These are phyloP conservation scores for Coniochaeta prunicola DNA, from an alignment of 2,329 filamentous ascomycete genomes.

Conservation along the genomic window DNA sequence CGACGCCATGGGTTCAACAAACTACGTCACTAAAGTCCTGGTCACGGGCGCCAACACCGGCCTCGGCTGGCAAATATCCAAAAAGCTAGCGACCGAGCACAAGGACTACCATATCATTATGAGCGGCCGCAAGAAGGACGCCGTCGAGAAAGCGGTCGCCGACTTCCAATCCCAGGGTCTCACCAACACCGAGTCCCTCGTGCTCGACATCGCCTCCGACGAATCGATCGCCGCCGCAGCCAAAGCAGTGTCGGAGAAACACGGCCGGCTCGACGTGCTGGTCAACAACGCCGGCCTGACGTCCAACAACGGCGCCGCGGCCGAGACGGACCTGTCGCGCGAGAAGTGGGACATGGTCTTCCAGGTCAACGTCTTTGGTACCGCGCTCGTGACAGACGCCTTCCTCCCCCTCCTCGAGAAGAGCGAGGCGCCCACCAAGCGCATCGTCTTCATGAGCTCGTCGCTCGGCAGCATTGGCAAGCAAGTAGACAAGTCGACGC, in stretches of 20 bases:
- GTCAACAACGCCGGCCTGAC: slow-evolving; percentile 27
- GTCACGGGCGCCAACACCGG: slow-evolving; percentile 34
- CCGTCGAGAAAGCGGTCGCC: slow-evolving; percentile 25
- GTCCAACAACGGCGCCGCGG: slow-evolving; percentile 13
- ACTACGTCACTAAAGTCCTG: slow-evolving; percentile 20
- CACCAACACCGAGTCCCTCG: slow-evolving; percentile 31
- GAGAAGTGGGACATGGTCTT: slow-evolving; percentile 29
- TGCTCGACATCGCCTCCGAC: slow-evolving; percentile 19
- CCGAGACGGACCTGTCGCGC: slow-evolving; percentile 12
- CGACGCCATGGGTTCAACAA: slow-evolving; percentile 2
- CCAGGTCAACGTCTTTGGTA: slow-evolving; percentile 27
- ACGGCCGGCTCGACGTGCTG: slow-evolving; percentile 26
- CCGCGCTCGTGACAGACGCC: slow-evolving; percentile 18
- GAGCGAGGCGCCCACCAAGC: slow-evolving; percentile 12
- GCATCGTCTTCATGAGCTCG: slow-evolving; percentile 31
- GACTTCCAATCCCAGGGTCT: slow-evolving; percentile 20
- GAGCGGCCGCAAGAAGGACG: slow-evolving; percentile 24
- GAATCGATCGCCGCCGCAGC: slow-evolving; percentile 18
- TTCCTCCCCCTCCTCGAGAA: slow-evolving; percentile 21
- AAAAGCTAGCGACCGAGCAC: slow-evolving; percentile 27
- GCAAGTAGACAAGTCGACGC: slow-evolving; percentile 14
- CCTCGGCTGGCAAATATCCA: slow-evolving; percentile 32
- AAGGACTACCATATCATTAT: slow-evolving; percentile 31
- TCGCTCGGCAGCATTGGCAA: slow-evolving; percentile 24
- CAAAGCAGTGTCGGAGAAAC: slow-evolving; percentile 10